A percentile compares a stretch with the other conserved stretches of the same genome.
phyloP scores from a whole-genome alignment of 768 basidiomycete genomes.

The Daedaleopsis sinensis region DNA sequence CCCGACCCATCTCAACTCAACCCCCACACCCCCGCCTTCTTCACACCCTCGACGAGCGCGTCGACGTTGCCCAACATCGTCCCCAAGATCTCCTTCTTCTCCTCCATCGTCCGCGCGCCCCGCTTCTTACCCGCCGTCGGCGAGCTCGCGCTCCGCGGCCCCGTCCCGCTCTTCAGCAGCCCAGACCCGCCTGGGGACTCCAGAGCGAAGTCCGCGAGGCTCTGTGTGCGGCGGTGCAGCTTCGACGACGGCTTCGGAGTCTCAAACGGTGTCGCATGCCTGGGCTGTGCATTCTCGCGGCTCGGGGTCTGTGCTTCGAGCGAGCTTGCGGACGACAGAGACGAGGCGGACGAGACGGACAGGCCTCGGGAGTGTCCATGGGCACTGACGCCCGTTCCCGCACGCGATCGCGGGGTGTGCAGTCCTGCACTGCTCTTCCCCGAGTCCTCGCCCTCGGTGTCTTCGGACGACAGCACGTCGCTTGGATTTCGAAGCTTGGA shows the following conservation, averaged over 20 bases:
- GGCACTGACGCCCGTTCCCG: constrained; percentile 1
- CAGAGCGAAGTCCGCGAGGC: constrained; percentile 19
- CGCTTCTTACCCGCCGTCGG: constrained; percentile 25
- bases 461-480: constrained; percentile 15
- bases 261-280: neutral
- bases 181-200: constrained; percentile 1
- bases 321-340: constrained; percentile 7
- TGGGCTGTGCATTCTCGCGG: neutral
- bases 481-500: constrained; percentile 3
- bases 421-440: neutral
- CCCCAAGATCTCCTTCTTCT: constrained; percentile 81
- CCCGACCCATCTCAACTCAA: constrained; percentile 40
- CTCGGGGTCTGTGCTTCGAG: neutral
- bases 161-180: constrained; percentile 14
- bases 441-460: constrained; percentile 15
- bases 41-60: constrained; percentile 84
- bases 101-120: constrained; percentile 58
- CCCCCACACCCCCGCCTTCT: constrained; percentile 88
- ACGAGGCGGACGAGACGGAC: constrained; percentile 14
- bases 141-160: constrained; percentile 20
- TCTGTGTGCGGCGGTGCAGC: constrained; percentile 27
- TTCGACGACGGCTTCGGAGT: constrained; percentile 12
- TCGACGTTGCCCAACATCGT: constrained; percentile 91
- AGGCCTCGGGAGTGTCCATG: constrained; percentile 14
- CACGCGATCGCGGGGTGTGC: neutral